Conservation (phyloP, 2,329 filamentous ascomycete species). For the Fusarium coicis region DNA sequence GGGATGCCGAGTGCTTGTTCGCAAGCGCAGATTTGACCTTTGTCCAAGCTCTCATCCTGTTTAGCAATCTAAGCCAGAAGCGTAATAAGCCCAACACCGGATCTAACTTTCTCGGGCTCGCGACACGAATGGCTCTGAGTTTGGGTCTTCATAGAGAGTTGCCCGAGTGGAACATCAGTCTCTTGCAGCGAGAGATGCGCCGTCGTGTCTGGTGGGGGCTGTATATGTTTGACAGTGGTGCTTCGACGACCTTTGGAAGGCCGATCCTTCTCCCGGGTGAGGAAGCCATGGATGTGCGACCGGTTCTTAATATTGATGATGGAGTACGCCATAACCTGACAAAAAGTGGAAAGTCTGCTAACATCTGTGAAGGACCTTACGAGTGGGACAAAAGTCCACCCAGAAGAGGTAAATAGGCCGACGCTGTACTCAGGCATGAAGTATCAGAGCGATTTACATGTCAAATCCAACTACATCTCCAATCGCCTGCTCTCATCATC, state of each 20-base stretch:
- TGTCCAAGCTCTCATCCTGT: neutral
- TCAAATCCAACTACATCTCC: neutral
- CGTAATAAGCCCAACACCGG: neutral
- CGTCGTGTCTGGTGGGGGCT: neutral
- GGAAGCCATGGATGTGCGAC: neutral
- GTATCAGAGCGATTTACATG: neutral
- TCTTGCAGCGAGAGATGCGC: neutral
- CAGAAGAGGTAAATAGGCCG: neutral
- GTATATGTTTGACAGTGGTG: neutral
- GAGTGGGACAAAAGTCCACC: neutral
- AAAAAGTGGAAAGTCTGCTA: accelerated
- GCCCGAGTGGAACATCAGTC: neutral
- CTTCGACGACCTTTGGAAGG: neutral
- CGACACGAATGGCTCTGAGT: neutral
- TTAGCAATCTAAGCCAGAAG: neutral
- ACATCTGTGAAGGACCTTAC: neutral
- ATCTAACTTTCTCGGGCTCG: neutral
- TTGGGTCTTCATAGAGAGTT: neutral
- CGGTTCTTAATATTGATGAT: neutral
- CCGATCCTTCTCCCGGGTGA: neutral
- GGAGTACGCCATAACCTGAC: neutral
- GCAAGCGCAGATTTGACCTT: neutral
- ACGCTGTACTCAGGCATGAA: neutral
- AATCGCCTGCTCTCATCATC: neutral
- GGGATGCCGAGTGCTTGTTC: neutral